Conservation (phyloP, 495 filamentous ascomycete species). For the Hypoxylon lienhwacheense region DNA sequence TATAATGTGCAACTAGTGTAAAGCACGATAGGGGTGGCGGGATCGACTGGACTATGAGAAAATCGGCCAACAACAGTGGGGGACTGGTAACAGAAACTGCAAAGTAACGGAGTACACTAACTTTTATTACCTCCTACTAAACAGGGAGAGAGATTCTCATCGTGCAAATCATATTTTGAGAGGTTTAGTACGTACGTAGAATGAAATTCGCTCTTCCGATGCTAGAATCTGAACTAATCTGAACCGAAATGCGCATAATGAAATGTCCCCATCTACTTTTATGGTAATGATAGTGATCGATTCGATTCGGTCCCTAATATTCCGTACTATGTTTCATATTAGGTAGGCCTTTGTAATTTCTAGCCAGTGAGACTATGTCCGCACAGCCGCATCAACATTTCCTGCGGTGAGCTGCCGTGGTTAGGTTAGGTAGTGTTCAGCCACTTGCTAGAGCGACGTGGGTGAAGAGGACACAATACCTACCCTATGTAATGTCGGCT, state of each 20-base stretch:
- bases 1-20: no score
- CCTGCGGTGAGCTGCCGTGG: conserved; percentile 18
- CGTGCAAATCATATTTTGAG: no score
- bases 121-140: not conserved
- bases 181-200: no score
- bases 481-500: conserved; percentile 1
- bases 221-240: conserved; percentile 16
- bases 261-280: no score
- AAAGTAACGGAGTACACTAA: conserved; percentile 2
- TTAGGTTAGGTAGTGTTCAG: conserved; percentile 25
- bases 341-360: conserved; percentile 11
- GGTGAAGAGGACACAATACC: conserved; percentile 4
- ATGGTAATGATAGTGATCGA: no score
- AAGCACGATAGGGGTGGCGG: conserved; percentile 8
- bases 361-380: conserved; percentile 16
- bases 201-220: not conserved
- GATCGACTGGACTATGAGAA: conserved; percentile 12
- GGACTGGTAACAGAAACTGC: conserved; percentile 8
- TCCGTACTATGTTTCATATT: conserved; percentile 26
- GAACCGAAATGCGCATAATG: conserved; percentile 9
- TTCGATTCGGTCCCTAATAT: conserved; percentile 16
- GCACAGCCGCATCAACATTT: conserved; percentile 13
- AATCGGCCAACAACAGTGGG: conserved; percentile 4
- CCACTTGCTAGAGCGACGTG: conserved; percentile 9
- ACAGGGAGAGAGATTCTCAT: not conserved